A percentile compares a stretch with the other conserved stretches of the same genome.
These are phyloP conservation scores for Globisporangium radiosum DNA, from an alignment of 352 stramenopile species.

Conservation along the genomic window DNA sequence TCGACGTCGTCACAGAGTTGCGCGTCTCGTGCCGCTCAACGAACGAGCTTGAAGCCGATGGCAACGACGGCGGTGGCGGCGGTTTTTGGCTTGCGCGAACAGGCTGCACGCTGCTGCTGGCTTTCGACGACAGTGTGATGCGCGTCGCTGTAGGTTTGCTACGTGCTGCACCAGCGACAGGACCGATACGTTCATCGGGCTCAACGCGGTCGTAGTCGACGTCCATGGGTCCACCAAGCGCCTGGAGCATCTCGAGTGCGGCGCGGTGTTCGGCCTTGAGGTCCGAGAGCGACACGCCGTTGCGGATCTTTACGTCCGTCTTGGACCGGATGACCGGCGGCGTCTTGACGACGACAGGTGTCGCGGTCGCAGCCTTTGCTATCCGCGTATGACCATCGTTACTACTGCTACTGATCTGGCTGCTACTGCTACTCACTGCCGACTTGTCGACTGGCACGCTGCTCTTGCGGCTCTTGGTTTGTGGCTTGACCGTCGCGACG, in stretches of 20 bases:
- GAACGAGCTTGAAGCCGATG: too few relatives aligned
- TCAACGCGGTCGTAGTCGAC: conserved; percentile 24
- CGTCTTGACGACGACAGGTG: conserved; percentile 8
- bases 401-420: too few relatives aligned
- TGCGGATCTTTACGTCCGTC: conserved; percentile 32
- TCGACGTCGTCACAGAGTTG: too few relatives aligned
- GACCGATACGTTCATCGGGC: conserved; percentile 1
- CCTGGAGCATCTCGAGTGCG: conserved; percentile 62
- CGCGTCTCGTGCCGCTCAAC: not conserved
- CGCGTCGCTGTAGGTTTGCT: not conserved
- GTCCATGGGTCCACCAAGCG: conserved; percentile 59
- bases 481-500: not conserved
- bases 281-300: conserved; percentile 58
- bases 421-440: not conserved
- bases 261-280: conserved; percentile 70
- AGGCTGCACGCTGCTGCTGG: not conserved
- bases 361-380: not conserved
- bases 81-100: not conserved
- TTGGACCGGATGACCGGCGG: conserved; percentile 14
- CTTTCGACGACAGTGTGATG: not conserved
- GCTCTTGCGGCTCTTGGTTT: not conserved
- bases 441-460: not conserved
- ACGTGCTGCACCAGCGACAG: too few relatives aligned
- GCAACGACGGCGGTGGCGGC: not conserved
- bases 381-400: not conserved